Evolutionary conservation across 371 early-diverging fungal genomes (phyloP).

Genomic region (Mortierella sp.): DNA sequence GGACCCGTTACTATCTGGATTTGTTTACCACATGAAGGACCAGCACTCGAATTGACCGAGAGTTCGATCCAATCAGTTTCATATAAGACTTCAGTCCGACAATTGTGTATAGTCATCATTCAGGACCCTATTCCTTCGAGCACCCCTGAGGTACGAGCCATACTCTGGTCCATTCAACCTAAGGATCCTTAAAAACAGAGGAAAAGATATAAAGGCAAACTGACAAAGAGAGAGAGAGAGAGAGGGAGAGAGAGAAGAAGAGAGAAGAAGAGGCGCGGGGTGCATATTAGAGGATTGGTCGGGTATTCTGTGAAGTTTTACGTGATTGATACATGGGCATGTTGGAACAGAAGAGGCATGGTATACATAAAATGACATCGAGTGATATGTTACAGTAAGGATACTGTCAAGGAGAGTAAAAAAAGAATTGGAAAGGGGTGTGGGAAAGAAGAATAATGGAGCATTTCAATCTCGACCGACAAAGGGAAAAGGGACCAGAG

Average conservation of each 20-base stretch:
- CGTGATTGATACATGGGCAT: too few species aligned
- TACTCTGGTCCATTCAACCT: too few species aligned
- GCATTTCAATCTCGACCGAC: slow-evolving; percentile 2
- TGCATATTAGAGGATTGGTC: not conserved
- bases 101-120: slow-evolving; percentile 4
- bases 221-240: not conserved
- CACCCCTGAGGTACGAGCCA: not conserved
- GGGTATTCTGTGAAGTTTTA: not conserved
- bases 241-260: not conserved
- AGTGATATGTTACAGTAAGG: too few species aligned
- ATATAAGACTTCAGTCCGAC: slow-evolving; percentile 8
- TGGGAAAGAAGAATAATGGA: not conserved
- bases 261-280: not conserved
- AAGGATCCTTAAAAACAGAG: too few species aligned
- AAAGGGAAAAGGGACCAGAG: not conserved
- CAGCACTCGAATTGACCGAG: slow-evolving; percentile 2
- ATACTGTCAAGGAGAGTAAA: too few species aligned
- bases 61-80: not conserved
- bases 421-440: not conserved
- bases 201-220: not conserved
- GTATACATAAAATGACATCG: too few species aligned
- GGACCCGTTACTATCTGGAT: slow-evolving; percentile 9
- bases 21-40: slow-evolving; percentile 2
- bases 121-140: not conserved
- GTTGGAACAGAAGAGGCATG: too few species aligned